Conservation (phyloP, 2,329 filamentous ascomycete species). For the Botrytis pseudocinerea region DNA sequence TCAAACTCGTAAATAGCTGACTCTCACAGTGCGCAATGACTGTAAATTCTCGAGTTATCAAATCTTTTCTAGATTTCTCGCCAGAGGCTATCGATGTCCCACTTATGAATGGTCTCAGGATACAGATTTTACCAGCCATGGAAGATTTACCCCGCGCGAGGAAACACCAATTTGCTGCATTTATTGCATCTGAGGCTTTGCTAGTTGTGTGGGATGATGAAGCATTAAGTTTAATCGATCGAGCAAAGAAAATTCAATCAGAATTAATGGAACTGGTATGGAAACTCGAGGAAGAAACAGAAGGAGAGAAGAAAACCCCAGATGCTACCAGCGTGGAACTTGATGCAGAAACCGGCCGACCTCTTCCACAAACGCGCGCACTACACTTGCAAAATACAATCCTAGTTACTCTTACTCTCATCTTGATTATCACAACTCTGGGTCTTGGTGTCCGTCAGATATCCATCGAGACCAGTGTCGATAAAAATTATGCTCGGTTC, state of each 20-base stretch:
- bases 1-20: conserved; percentile 27
- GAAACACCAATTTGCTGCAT: conserved; percentile 80
- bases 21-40: conserved; percentile 69
- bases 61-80: conserved; percentile 72
- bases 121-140: conserved; percentile 73
- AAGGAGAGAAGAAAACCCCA: conserved; percentile 54
- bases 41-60: conserved; percentile 76
- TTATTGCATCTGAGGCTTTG: conserved; percentile 69
- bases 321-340: conserved; percentile 55
- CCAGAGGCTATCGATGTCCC: conserved; percentile 74
- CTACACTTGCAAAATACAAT: conserved; percentile 70
- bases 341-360: conserved; percentile 70
- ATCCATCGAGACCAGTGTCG: conserved; percentile 66
- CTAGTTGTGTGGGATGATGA: conserved; percentile 84
- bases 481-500: conserved; percentile 61
- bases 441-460: conserved; percentile 71
- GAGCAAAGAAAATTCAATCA: conserved; percentile 71
- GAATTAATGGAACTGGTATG: conserved; percentile 78
- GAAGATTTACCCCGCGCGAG: conserved; percentile 69
- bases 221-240: conserved; percentile 65
- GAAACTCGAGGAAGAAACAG: conserved; percentile 58
- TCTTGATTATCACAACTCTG: conserved; percentile 64
- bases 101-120: conserved; percentile 71
- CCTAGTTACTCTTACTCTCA: conserved; percentile 65
- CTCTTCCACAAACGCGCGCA: conserved; percentile 63